phyloP scores from a whole-genome alignment of 257 asterid genomes.

The Hygrophila difformis region DNA sequence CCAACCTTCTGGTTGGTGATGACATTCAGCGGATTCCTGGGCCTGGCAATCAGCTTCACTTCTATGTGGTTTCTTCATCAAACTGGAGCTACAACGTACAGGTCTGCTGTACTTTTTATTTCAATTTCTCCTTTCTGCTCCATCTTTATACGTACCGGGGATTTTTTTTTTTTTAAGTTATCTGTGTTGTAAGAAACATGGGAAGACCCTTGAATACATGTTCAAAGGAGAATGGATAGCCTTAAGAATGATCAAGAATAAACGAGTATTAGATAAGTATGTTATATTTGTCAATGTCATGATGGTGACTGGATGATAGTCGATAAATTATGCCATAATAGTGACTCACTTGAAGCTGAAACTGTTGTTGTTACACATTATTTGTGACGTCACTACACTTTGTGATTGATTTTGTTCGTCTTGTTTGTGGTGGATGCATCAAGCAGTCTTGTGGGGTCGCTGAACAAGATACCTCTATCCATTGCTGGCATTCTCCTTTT shows the following conservation, averaged over 20 bases:
- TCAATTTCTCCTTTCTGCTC: not conserved
- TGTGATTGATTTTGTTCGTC: not conserved
- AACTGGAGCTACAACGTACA: slow-evolving; percentile 89
- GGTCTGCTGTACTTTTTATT: slow-evolving; percentile 25
- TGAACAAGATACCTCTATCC: slow-evolving; percentile 91
- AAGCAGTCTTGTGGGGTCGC: slow-evolving; percentile 84
- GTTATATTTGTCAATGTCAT: too few species aligned
- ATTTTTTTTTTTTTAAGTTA: too few species aligned
- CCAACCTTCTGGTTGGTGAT: slow-evolving; percentile 76
- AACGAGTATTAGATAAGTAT: too few species aligned
- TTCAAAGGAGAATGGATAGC: too few species aligned
- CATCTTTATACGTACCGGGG: too few species aligned
- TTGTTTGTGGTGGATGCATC: slow-evolving; percentile 2
- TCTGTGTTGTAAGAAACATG: too few species aligned
- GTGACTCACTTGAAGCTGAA: too few species aligned
- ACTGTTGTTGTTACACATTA: not conserved
- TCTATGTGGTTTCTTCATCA: slow-evolving; percentile 99
- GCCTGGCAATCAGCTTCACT: slow-evolving; percentile 87
- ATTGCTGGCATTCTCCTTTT: slow-evolving; percentile 84
- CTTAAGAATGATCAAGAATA: too few species aligned
- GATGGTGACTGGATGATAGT: too few species aligned
- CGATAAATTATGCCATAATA: too few species aligned
- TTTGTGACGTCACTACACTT: not conserved
- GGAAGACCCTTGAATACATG: too few species aligned
- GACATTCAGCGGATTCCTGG: slow-evolving; percentile 83